Conservation (phyloP, 345 rosid species). For the Microthlaspi erraticum region DNA sequence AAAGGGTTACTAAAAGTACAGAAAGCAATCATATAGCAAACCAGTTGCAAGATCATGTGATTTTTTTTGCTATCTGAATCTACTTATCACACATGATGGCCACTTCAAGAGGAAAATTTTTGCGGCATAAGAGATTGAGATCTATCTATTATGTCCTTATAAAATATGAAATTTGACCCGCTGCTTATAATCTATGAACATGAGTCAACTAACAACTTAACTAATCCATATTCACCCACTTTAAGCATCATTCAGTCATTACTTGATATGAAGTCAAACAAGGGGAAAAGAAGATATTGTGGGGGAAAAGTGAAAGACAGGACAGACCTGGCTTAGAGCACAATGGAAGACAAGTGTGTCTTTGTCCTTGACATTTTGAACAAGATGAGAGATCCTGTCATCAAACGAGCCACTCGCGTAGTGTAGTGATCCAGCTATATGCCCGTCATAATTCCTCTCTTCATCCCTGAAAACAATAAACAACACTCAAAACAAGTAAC, state of each 20-base stretch:
- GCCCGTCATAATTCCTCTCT: constrained; percentile 95
- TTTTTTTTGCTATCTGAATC: background rate
- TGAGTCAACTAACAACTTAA: background rate
- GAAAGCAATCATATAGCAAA: background rate
- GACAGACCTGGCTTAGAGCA: constrained; percentile 88
- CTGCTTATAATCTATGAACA: constrained; percentile 13
- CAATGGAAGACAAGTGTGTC: constrained; percentile 97
- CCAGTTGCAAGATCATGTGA: constrained; percentile 1
- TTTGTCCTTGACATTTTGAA: constrained; percentile 77
- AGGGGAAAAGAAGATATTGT: background rate
- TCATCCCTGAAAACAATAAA: constrained; percentile 59
- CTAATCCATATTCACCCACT: constrained; percentile 10
- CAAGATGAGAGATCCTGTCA: constrained; percentile 76
- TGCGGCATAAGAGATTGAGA: background rate
- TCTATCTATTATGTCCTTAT: constrained; percentile 7
- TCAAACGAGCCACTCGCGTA: constrained; percentile 71
- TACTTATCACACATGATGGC: constrained; percentile 13
- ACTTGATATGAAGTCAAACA: constrained; percentile 3
- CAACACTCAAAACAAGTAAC: background rate
- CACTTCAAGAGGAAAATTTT: background rate
- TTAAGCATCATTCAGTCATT: constrained; percentile 1
- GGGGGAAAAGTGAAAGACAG: background rate
- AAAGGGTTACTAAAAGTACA: background rate
- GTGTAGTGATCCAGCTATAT: constrained; percentile 88
- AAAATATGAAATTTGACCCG: background rate